Evolutionary conservation across 2,329 filamentous ascomycete genomes (phyloP).

Genomic region (Zelopaecilomyces penicillatus): DNA sequence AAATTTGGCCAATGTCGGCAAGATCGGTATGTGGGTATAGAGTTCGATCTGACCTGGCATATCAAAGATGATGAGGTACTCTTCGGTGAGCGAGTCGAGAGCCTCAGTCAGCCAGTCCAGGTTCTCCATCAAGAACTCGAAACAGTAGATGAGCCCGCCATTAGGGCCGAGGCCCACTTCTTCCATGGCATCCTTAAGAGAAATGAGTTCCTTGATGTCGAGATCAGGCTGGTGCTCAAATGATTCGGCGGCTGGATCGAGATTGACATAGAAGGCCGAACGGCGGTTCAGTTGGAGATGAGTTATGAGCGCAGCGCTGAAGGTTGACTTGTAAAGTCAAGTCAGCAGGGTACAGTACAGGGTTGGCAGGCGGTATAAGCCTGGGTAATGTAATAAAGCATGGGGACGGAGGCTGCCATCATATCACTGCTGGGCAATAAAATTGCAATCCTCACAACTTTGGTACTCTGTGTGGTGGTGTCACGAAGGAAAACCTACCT

Average conservation of each 20-base stretch:
- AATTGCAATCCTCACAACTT: no score
- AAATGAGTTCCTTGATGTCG: slow-evolving; percentile 92
- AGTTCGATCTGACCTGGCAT: slow-evolving; percentile 99
- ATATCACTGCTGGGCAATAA: no score
- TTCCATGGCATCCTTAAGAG: slow-evolving; percentile 92
- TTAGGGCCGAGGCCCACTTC: slow-evolving; percentile 87
- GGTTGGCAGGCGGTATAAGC: neutral
- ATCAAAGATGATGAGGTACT: slow-evolving; percentile 95
- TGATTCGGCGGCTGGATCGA: slow-evolving; percentile 88
- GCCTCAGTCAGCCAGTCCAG: slow-evolving; percentile 84
- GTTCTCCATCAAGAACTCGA: slow-evolving; percentile 91
- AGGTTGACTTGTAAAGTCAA: slow-evolving; percentile 64
- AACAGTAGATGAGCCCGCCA: slow-evolving; percentile 90
- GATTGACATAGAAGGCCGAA: slow-evolving; percentile 96
- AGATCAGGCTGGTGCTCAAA: slow-evolving; percentile 89
- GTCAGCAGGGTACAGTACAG: neutral
- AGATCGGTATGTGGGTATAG: slow-evolving; percentile 91
- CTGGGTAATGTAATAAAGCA: neutral
- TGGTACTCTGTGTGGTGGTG: no score
- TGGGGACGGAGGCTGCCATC: no score
- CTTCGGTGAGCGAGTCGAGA: slow-evolving; percentile 78
- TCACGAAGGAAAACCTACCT: slow-evolving; percentile 41
- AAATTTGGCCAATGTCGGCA: slow-evolving; percentile 76
- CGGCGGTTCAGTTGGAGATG: slow-evolving; percentile 84
- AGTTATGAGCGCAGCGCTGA: slow-evolving; percentile 87